These are phyloP conservation scores for Saprolegnia diclina DNA, from an alignment of 352 stramenopile genomes.

Conservation along the genomic window DNA sequence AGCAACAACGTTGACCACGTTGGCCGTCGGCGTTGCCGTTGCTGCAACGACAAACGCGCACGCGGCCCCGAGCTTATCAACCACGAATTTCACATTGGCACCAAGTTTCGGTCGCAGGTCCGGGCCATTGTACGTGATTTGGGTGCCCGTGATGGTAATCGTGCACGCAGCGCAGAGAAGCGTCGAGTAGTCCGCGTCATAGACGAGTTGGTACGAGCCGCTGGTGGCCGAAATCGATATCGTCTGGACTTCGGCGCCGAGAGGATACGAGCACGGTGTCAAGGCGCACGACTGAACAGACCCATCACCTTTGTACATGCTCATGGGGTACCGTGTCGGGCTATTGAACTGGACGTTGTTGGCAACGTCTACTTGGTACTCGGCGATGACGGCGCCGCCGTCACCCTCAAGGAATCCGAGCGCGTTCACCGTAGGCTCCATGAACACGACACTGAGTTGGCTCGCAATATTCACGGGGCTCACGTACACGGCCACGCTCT, in stretches of 20 bases:
- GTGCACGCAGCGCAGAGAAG: slow-evolving; percentile 15
- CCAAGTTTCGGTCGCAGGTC: slow-evolving; percentile 69
- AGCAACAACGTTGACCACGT: slow-evolving; percentile 40
- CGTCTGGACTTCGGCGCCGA: slow-evolving; percentile 90
- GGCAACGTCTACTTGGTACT: slow-evolving; percentile 63
- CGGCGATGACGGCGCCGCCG: slow-evolving; percentile 49
- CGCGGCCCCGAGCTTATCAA: slow-evolving; percentile 39
- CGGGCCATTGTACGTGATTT: slow-evolving; percentile 31
- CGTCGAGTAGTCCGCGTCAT: slow-evolving; percentile 30
- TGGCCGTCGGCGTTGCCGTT: slow-evolving; percentile 31
- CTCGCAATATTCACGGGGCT: slow-evolving; percentile 65
- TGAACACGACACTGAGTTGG: slow-evolving; percentile 74
- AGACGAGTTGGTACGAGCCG: slow-evolving; percentile 69
- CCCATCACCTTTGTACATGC: slow-evolving; percentile 37
- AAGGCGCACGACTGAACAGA: slow-evolving; percentile 33
- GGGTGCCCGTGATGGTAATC: slow-evolving; percentile 29
- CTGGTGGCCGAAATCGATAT: slow-evolving; percentile 63
- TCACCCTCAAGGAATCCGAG: slow-evolving; percentile 52
- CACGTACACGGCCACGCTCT: slow-evolving; percentile 62
- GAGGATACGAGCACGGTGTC: slow-evolving; percentile 70
- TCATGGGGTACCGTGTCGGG: slow-evolving; percentile 46
- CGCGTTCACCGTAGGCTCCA: slow-evolving; percentile 57
- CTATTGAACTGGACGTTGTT: slow-evolving; percentile 40
- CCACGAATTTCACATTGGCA: slow-evolving; percentile 62
- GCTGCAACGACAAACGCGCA: slow-evolving; percentile 58